A percentile compares a stretch with the other conserved stretches of the same genome.
Conservation (phyloP, 1,284 basidiomycete species). For the Hortiboletus rubellus region DNA sequence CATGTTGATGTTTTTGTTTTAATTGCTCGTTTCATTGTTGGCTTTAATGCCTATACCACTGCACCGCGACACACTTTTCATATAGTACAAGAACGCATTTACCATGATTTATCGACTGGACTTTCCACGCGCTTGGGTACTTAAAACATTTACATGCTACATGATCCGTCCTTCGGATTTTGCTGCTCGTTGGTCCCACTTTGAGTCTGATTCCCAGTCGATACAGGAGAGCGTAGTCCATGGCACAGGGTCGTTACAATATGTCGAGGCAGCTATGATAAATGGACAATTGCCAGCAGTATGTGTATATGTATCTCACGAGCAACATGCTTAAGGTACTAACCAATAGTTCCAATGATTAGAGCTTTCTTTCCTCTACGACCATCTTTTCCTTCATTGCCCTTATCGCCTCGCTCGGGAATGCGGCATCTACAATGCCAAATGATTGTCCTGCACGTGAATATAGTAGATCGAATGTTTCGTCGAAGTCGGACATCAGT, state of each 20-base stretch:
- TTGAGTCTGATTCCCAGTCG: not conserved
- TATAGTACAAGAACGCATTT: conserved; percentile 32
- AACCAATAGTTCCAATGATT: not conserved
- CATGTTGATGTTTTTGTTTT: conserved; percentile 25
- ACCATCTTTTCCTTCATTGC: conserved; percentile 13
- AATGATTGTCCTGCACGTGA: conserved; percentile 21
- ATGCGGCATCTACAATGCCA: conserved; percentile 25
- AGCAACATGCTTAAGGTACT: too few species aligned
- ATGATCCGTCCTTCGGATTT: not conserved
- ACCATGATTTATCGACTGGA: conserved; percentile 31
- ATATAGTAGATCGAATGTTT: conserved; percentile 31
- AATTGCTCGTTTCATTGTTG: conserved; percentile 11
- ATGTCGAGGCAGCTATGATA: conserved; percentile 1
- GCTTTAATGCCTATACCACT: conserved; percentile 18
- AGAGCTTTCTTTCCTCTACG: not conserved
- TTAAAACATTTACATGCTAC: conserved; percentile 21
- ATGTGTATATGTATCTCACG: not conserved
- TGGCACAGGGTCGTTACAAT: conserved; percentile 6
- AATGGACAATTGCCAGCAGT: not conserved
- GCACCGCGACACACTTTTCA: conserved; percentile 20
- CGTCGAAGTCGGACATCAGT: conserved; percentile 16
- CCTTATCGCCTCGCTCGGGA: conserved; percentile 21
- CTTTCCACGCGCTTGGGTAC: conserved; percentile 8
- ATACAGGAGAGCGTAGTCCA: conserved; percentile 3
- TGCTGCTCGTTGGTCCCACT: not conserved